Conservation (phyloP, 1,139 yeast genomes). For the Scheffersomyces segobiensis region DNA sequence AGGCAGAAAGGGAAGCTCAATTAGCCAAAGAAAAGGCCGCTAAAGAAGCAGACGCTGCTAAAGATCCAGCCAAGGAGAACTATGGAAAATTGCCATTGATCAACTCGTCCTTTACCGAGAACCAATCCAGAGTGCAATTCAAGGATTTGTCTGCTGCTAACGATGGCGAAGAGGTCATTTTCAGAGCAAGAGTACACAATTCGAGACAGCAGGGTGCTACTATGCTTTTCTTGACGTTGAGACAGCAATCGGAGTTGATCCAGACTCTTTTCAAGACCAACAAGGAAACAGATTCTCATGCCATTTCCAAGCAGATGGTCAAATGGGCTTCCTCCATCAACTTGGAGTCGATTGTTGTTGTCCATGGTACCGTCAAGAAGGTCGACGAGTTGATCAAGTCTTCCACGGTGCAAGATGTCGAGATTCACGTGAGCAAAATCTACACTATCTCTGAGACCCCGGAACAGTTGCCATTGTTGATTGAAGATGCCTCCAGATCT, state of each 20-base stretch:
- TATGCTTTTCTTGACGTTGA: slow-evolving; percentile 83
- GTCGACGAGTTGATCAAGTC: slow-evolving; percentile 87
- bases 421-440: slow-evolving; percentile 73
- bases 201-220: slow-evolving; percentile 96
- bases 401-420: slow-evolving; percentile 89
- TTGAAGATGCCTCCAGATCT: slow-evolving; percentile 95
- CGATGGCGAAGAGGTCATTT: slow-evolving; percentile 76
- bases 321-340: slow-evolving; percentile 90
- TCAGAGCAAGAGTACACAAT: slow-evolving; percentile 93
- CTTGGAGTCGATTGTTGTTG: slow-evolving; percentile 88
- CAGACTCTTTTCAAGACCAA: slow-evolving; percentile 82
- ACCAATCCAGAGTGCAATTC: slow-evolving; percentile 58
- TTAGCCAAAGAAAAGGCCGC: slow-evolving; percentile 86
- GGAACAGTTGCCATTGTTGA: slow-evolving; percentile 85
- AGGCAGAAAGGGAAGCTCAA: slow-evolving; percentile 90
- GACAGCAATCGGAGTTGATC: slow-evolving; percentile 82
- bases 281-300: slow-evolving; percentile 52
- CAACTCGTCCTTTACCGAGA: slow-evolving; percentile 72
- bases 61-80: slow-evolving; percentile 81
- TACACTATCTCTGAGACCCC: slow-evolving; percentile 86
- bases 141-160: slow-evolving; percentile 57
- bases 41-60: slow-evolving; percentile 75
- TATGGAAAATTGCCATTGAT: slow-evolving; percentile 89
- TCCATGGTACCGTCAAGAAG: slow-evolving; percentile 79
- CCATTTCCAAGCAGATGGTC: slow-evolving; percentile 91